Evolutionary conservation across 2,329 filamentous ascomycete species (phyloP), one percentile per base, ranked within the genome.

Genomic region (Scedosporium aurantiacum): DNA sequence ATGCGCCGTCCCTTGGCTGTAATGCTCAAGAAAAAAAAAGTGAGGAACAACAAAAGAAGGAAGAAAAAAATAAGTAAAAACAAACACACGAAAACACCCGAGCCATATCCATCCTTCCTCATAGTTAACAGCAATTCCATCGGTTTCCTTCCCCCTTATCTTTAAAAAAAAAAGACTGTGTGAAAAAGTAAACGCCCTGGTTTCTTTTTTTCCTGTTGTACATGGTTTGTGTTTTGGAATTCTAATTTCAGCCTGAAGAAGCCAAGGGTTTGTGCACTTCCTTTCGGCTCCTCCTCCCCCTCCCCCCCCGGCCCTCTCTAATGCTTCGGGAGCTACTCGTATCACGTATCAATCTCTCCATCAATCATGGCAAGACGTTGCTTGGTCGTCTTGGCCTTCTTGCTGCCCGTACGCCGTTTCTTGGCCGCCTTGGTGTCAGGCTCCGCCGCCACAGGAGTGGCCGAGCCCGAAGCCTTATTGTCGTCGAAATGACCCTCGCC

Each of bases 401-500:
- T 82, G 62, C 76, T 71, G 60, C 72, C 68, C 61, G 73, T 69
- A 69, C 76, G 75, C 71, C 85, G 80, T 77, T 88, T 84, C 75
- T 83, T 79, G 70, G 79, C 71, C 61, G 74, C 70, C 66, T 77
- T 79, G 40, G 73, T 70, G 40, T 81, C 71, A 16, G 82, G 80
- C 47, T 75, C 75, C 3, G 73, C 76, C 58, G 85, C 84, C 10
- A 88, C 82, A 0, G 91, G 92, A 1, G 94, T 97, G 3, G 90
- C 91, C 0, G 91, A 86, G 41, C 92, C 94, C 2, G 90, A 95
- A 25, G 73, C 72, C 70, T 96, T 94, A 67, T 87, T 88, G 72
- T 96, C 91, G 68, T 97, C 93, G 75, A 99, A 99, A 72, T 96
- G 86, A 63, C 94, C 94, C 80, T 99, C 94, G 69, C 93, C 93